Conservation (phyloP, 306 rosid genomes). For the Sphenostylis stenocarpa region DNA sequence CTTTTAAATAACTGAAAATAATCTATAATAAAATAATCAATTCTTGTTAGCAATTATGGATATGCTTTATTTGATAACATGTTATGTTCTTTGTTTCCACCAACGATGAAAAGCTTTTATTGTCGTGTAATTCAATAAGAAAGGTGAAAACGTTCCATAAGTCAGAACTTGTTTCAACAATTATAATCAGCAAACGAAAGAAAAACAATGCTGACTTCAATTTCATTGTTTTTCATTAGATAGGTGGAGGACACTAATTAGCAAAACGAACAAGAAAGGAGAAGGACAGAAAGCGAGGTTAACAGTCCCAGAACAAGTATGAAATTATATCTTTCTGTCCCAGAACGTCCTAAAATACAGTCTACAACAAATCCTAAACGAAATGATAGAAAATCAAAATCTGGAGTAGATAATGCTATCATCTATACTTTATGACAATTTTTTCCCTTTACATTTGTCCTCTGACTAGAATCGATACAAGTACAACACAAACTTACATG, state of each 20-base stretch:
- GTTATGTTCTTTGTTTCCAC: neutral
- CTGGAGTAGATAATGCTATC: slow-evolving; percentile 15
- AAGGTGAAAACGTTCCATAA: neutral
- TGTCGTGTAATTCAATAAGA: neutral
- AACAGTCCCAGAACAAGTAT: slow-evolving; percentile 1
- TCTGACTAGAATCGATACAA: slow-evolving; percentile 15
- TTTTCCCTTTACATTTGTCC: slow-evolving; percentile 25
- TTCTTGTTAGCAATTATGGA: too few relatives aligned
- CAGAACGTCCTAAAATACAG: slow-evolving; percentile 19
- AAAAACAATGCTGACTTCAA: neutral
- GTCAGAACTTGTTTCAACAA: neutral
- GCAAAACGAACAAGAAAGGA: neutral
- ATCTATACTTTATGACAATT: slow-evolving; percentile 30
- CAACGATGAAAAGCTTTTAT: neutral
- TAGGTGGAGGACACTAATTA: neutral
- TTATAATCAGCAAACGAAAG: neutral
- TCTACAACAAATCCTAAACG: slow-evolving; percentile 31
- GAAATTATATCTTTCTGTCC: neutral
- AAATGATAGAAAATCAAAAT: slow-evolving; percentile 27
- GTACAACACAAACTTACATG: slow-evolving; percentile 39
- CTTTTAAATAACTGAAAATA: too few relatives aligned
- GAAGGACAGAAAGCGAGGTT: neutral
- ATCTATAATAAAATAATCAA: too few relatives aligned
- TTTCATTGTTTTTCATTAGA: neutral
- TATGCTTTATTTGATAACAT: too few relatives aligned